Evolutionary conservation across 495 filamentous ascomycete genomes (phyloP).

Genomic region (Penicillium taxi): DNA sequence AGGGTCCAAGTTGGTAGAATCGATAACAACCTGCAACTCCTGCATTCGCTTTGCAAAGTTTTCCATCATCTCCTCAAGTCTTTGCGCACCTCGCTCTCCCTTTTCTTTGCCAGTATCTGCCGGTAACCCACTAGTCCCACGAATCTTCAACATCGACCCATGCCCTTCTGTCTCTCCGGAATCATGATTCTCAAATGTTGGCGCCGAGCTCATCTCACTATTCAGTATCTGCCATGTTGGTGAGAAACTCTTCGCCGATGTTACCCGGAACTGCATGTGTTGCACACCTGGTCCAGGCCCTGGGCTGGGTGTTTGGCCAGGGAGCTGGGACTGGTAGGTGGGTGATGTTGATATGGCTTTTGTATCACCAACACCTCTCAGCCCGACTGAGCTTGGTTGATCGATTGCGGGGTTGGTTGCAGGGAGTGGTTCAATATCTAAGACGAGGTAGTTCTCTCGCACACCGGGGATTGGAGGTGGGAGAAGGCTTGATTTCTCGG

Average conservation of each 20-base stretch:
- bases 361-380: background rate
- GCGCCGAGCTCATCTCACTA: constrained; percentile 44
- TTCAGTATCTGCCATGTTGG: constrained; percentile 46
- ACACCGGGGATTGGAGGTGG: constrained; percentile 36
- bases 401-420: background rate
- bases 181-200: constrained; percentile 49
- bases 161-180: constrained; percentile 21
- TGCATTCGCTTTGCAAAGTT: constrained; percentile 62
- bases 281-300: constrained; percentile 26
- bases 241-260: constrained; percentile 42
- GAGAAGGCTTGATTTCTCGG: constrained; percentile 19
- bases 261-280: constrained; percentile 30
- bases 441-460: constrained; percentile 35
- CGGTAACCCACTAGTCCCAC: constrained; percentile 42
- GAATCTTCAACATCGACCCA: constrained; percentile 61
- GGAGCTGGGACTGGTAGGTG: constrained; percentile 5
- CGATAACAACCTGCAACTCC: constrained; percentile 39
- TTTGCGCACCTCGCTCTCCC: constrained; percentile 29
- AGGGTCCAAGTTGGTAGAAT: constrained; percentile 17
- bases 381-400: background rate
- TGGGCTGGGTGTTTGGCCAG: background rate
- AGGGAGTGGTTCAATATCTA: constrained; percentile 32
- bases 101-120: constrained; percentile 22
- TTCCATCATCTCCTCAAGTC: constrained; percentile 49
- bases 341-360: constrained; percentile 16